phyloP scores from a whole-genome alignment of 768 basidiomycete species.

The Naganishia friedmannii region DNA sequence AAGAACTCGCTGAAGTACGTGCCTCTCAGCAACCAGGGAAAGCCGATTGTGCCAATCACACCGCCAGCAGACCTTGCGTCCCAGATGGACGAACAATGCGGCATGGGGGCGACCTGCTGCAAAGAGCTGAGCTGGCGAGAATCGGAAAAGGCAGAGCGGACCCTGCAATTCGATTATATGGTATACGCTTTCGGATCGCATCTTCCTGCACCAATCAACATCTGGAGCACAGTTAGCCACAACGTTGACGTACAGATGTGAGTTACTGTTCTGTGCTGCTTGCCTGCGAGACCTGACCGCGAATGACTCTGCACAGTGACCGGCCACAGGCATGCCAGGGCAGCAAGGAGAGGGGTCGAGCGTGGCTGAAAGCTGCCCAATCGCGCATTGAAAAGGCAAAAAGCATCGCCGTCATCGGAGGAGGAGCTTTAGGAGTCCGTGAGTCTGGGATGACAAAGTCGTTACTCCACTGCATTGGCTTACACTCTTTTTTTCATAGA shows the following conservation, averaged over 20 bases:
- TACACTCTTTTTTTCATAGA: conserved; percentile 32
- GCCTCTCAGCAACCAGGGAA: conserved; percentile 3
- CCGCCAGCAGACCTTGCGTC: not conserved
- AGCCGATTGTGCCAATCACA: conserved; percentile 3
- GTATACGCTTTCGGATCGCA: conserved; percentile 50
- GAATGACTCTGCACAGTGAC: not conserved
- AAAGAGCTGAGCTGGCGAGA: conserved; percentile 14
- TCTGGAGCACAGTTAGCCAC: conserved; percentile 37
- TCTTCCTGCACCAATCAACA: conserved; percentile 48
- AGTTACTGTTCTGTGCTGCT: conserved; percentile 24
- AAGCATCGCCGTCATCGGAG: conserved; percentile 53
- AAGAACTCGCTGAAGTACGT: conserved; percentile 20
- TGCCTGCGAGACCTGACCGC: not conserved
- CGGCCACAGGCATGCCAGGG: conserved; percentile 30
- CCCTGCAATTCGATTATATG: conserved; percentile 40
- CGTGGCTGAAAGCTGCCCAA: conserved; percentile 46
- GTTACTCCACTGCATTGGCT: not conserved
- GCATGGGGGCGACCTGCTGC: conserved; percentile 10
- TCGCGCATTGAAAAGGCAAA: conserved; percentile 41
- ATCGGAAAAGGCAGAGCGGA: conserved; percentile 2
- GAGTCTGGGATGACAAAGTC: conserved; percentile 27
- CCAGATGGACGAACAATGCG: not conserved
- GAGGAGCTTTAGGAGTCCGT: conserved; percentile 54
- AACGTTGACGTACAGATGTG: conserved; percentile 33
- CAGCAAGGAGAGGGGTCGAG: conserved; percentile 45